phyloP scores from a whole-genome alignment of 78 protist genomes.

The Dictyostelium discoideum region DNA sequence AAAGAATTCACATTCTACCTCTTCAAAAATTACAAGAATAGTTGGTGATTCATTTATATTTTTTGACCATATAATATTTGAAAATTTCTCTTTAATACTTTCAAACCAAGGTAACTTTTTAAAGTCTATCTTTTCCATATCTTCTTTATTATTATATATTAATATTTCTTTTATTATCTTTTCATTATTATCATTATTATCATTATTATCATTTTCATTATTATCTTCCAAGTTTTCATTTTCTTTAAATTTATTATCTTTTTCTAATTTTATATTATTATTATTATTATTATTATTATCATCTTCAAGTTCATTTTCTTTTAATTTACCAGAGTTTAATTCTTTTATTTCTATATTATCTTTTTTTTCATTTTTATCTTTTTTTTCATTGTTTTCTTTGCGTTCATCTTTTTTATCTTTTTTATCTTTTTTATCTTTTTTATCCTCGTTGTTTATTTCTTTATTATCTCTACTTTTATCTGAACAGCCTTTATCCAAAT shows the following conservation, averaged over 20 bases:
- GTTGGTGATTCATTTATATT: constrained; percentile 27
- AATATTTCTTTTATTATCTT: background rate
- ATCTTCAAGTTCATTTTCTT: background rate
- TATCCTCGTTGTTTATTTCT: background rate
- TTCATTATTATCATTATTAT: background rate
- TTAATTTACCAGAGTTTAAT: background rate
- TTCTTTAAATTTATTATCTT: background rate
- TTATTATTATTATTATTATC: background rate
- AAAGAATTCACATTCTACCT: constrained; percentile 18
- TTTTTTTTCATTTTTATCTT: background rate
- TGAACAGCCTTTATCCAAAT: background rate
- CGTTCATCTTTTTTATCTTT: background rate
- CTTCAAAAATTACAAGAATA: background rate
- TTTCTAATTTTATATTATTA: background rate
- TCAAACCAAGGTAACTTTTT: constrained; percentile 43
- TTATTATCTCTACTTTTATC: background rate
- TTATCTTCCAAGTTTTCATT: background rate
- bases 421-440: background rate
- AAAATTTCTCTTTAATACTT: constrained; percentile 8
- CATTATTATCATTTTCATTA: background rate
- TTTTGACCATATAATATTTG: constrained; percentile 41
- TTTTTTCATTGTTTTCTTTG: background rate
- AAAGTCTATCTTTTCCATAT: constrained; percentile 5
- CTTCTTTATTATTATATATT: constrained; percentile 4
- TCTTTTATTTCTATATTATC: background rate